Base-by-base conservation (phyloP, 2,329 filamentous ascomycete species). In the Xylaria sp. region DNA sequence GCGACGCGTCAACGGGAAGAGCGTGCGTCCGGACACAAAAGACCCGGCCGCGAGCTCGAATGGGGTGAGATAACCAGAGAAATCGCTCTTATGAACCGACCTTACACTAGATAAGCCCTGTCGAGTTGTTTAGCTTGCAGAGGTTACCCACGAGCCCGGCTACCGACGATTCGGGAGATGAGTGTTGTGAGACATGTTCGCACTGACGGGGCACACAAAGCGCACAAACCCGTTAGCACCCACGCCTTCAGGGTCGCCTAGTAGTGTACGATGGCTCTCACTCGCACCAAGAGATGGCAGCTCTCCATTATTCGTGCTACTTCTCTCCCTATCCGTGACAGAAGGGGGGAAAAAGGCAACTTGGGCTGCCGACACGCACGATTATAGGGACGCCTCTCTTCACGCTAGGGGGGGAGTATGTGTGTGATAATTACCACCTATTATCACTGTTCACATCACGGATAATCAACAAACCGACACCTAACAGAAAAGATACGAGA, bases 61-160 rank as follows among this genome's bases (percentile, higher is more conserved):
- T 99, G 96, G 96, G 87, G 89, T 8, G 93, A 93, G 57, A 92
- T 98, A 70, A 88, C 94, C 7, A 87, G 94, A 73, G 95, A 98
- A 81, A 94, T 99, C 73, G 94, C 96, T 4, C 85, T 95, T 33
- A 97, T 99, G 94, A 99, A 99, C 79, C 91, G 92, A 75, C 96
- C 96, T 18, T 98, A 98, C 81, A 91, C 93, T 20, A 86, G 92
- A 80, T 93, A 76, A 81, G 33, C 8, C 51, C 23, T 41, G 1
- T 15, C 20, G 9, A 23, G 5, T 5, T 46, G 41, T 13, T 46
- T n/a, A 41, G n/a, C 25, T 41, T 43, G 8, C 33, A 15, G 4
- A 36, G 49, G 12, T 7, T 18, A 23, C 28, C 46, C 15, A 61
- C 51, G 28, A 31, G 23, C 36, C 36, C 13, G 25, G 25, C 25